Evolutionary conservation across 805 yeast genomes (phyloP), one percentile per base, ranked within the genome.

Genomic region (Kodamaea fukazawae): DNA sequence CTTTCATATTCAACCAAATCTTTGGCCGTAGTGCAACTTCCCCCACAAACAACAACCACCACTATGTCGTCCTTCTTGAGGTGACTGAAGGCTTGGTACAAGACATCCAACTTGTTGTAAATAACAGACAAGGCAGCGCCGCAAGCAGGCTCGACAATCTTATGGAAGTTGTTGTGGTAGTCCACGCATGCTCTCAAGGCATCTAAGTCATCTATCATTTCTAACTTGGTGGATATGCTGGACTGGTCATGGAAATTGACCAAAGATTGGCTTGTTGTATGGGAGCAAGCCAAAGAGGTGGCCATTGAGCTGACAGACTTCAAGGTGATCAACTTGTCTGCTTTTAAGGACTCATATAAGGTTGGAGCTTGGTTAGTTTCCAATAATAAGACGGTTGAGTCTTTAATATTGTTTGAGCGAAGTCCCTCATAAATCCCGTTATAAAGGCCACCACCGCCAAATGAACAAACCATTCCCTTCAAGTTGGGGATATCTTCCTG

Each of bases 121-220:
- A 70, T 73, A 13, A 79, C 67, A 15, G 81, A 72, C 20, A 83
- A 55, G 0, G 86, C 77, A 2, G 85, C 85, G 3, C 87, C 87
- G 57, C 88, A 83, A 1, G 88, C 88, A 0, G 87, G 87, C 54
- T 83, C 88, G 0, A 80, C 75, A 16, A 78, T 59, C 33, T 65
- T 61, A 41, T 75, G 73, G 45, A 67, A 77, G 41, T 77, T 78
- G 2, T 65, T 53, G 5, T 79, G 75, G 49, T 72, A 79, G 31
- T 58, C 63, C 17, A 78, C 50, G 36, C 81, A 70, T 0, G 83
- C 77, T 11, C 57, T 57, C 0, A 81, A 69, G 0, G 86, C 81
- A 29, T 80, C 79, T 2, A 61, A 43, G 49, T 83, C 90, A 17
- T 72, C 63, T 13, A 64, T 54, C 20, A 54, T 43, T 23, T 53